Base-by-base conservation (phyloP, 306 rosid genomes). In the Gillenia trifoliata region DNA sequence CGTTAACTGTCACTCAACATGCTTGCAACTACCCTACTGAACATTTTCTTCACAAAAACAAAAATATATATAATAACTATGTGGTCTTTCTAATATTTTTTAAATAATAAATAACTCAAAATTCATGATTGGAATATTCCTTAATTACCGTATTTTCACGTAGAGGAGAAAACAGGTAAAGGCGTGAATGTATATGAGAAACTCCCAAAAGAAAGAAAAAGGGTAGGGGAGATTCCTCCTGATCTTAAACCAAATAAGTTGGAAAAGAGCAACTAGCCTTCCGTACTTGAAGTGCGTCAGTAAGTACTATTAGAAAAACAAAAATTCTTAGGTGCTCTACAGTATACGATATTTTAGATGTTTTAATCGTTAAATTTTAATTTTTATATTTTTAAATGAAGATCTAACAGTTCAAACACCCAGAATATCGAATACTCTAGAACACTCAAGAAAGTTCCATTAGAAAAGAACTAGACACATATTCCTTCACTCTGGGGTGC, bases 401-500 rank as follows among this genome's bases (percentile, higher is more conserved):
- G n/a, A n/a, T n/a, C n/a, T n/a, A n/a, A n/a, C n/a, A n/a, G n/a
- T n/a, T n/a, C n/a, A n/a, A n/a, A n/a, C n/a, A n/a, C n/a, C n/a
- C n/a, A n/a, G n/a, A n/a, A n/a, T n/a, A n/a, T n/a, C n/a, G n/a
- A n/a, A n/a, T n/a, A n/a, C n/a, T n/a, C n/a, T n/a, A n/a, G n/a
- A n/a, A n/a, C n/a, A n/a, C n/a, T n/a, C n/a, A n/a, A n/a, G n/a
- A n/a, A 0, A 77, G 72, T 72, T 25, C 78, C 47, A 69, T 70
- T 66, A 25, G 68, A 63, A 76, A 41, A 72, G 52, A 67, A 77
- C 76, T 68, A 68, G 65, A 71, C 74, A 33, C 71, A 20, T 8
- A 9, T 28, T 54, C 78, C 49, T 78, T 28, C 28, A 23, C 40
- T 47, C 49, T 64, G 70, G 55, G 67, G 43, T 81, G 41, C 76